Evolutionary conservation across 768 basidiomycete genomes (phyloP).

Genomic region (Hebeloma cylindrosporum): DNA sequence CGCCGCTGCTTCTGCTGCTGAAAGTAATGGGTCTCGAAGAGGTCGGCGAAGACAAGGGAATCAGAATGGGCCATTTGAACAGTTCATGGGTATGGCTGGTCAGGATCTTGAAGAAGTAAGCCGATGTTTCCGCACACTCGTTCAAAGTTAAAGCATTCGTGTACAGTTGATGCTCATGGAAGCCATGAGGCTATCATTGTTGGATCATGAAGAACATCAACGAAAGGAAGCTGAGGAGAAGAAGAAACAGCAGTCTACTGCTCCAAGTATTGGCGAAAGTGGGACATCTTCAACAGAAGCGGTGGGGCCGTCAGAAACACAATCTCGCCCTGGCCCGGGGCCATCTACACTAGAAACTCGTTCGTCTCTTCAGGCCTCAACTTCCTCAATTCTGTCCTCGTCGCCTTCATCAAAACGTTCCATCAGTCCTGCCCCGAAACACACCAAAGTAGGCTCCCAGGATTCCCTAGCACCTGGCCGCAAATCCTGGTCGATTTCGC

Average conservation of each 20-base stretch:
- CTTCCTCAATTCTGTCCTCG: slow-evolving; percentile 30
- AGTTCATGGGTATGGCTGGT: slow-evolving; percentile 74
- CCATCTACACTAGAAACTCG: slow-evolving; percentile 34
- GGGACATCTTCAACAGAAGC: slow-evolving; percentile 19
- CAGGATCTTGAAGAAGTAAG: slow-evolving; percentile 91
- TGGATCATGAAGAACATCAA: slow-evolving; percentile 95
- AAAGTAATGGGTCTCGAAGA: slow-evolving; percentile 56
- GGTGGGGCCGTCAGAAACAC: slow-evolving; percentile 22
- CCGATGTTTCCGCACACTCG: slow-evolving; percentile 10
- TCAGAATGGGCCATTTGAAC: slow-evolving; percentile 59
- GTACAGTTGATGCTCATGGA: slow-evolving; percentile 96
- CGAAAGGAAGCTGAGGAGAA: slow-evolving; percentile 72
- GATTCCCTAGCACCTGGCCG: slow-evolving; percentile 24
- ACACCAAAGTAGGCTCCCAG: slow-evolving; percentile 23
- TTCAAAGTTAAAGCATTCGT: slow-evolving; percentile 5
- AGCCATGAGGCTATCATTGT: slow-evolving; percentile 92
- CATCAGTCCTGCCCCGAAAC: slow-evolving; percentile 18
- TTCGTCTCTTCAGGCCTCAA: slow-evolving; percentile 24
- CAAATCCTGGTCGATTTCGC: slow-evolving; percentile 35
- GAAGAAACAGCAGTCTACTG: slow-evolving; percentile 48
- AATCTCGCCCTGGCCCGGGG: slow-evolving; percentile 28
- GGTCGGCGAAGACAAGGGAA: slow-evolving; percentile 56
- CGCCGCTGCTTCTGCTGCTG: slow-evolving; percentile 41
- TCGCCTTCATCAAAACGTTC: slow-evolving; percentile 21
- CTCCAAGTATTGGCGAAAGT: slow-evolving; percentile 31